These are phyloP conservation scores for Candida endomychidarum DNA, from an alignment of 805 yeast genomes.

Conservation along the genomic window DNA sequence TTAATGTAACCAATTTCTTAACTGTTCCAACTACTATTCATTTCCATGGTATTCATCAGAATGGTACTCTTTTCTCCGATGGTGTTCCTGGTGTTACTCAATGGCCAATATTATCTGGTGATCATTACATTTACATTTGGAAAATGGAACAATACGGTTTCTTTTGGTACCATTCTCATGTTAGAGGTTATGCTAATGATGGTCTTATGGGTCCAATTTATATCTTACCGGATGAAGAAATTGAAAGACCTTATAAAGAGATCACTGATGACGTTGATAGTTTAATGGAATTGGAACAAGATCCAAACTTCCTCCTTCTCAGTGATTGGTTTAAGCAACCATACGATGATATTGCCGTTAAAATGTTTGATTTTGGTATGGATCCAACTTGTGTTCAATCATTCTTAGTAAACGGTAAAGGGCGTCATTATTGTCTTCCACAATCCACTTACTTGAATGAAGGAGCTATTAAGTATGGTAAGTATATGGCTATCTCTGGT, in stretches of 20 bases:
- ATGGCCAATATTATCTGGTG: slow-evolving; percentile 48
- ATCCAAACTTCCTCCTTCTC: slow-evolving; percentile 29
- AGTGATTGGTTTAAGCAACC: slow-evolving; percentile 41
- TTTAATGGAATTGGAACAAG: slow-evolving; percentile 24
- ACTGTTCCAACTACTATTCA: slow-evolving; percentile 46
- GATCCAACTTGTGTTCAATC: slow-evolving; percentile 35
- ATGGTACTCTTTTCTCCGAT: slow-evolving; percentile 48
- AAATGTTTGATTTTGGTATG: slow-evolving; percentile 30
- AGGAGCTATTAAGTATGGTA: slow-evolving; percentile 16
- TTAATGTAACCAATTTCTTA: slow-evolving; percentile 39
- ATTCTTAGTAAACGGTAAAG: slow-evolving; percentile 31
- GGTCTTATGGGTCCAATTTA: slow-evolving; percentile 51
- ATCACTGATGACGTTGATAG: slow-evolving; percentile 26
- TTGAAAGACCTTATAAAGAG: slow-evolving; percentile 33
- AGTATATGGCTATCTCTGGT: slow-evolving; percentile 13
- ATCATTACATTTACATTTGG: slow-evolving; percentile 42
- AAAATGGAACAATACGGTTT: slow-evolving; percentile 47
- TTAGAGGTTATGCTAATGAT: slow-evolving; percentile 45
- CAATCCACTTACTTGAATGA: slow-evolving; percentile 14
- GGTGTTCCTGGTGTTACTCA: slow-evolving; percentile 54
- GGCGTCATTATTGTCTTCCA: slow-evolving; percentile 24
- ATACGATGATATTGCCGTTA: slow-evolving; percentile 33
- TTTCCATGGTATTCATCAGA: slow-evolving; percentile 53
- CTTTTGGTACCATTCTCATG: slow-evolving; percentile 58
- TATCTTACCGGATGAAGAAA: slow-evolving; percentile 32